Conservation (phyloP, 331 rosid genomes). For the Erythrophleum ivorense region DNA sequence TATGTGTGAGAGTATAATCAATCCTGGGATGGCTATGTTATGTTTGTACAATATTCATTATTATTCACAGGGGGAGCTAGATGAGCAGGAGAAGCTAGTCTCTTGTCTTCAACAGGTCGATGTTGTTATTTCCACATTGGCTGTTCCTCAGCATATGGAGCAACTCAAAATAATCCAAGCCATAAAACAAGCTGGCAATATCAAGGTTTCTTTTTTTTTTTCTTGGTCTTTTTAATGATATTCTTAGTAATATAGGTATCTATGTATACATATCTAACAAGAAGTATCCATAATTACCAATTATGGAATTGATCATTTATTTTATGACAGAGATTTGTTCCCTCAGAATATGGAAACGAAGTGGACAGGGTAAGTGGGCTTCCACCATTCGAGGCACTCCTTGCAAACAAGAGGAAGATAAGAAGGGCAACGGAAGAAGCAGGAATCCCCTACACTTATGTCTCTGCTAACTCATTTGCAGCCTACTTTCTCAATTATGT, state of each 20-base stretch:
- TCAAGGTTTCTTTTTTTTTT: conserved; percentile 36
- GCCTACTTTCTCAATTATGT: conserved; percentile 45
- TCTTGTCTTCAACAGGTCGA: conserved; percentile 39
- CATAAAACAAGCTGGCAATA: conserved; percentile 49
- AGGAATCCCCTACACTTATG: conserved; percentile 43
- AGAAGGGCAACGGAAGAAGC: conserved; percentile 58
- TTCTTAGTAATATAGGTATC: background rate
- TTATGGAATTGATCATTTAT: background rate
- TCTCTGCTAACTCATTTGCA: conserved; percentile 46
- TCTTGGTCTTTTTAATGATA: too few relatives aligned
- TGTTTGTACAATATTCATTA: background rate
- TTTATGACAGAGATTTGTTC: conserved; percentile 49
- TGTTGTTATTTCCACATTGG: conserved; percentile 52
- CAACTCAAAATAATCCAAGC: conserved; percentile 53
- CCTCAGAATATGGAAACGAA: conserved; percentile 52
- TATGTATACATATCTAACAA: background rate
- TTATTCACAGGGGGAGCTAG: conserved; percentile 45
- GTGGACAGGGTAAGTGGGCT: conserved; percentile 43
- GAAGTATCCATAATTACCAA: background rate
- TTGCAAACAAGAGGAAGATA: conserved; percentile 46
- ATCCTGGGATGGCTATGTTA: too few relatives aligned
- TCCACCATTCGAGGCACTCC: conserved; percentile 49
- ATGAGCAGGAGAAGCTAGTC: conserved; percentile 51
- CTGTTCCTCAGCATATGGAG: conserved; percentile 49
- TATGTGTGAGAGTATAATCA: too few relatives aligned